These are phyloP conservation scores for Fusarium sp. DNA, from an alignment of 2,329 filamentous ascomycete species.

Conservation along the genomic window DNA sequence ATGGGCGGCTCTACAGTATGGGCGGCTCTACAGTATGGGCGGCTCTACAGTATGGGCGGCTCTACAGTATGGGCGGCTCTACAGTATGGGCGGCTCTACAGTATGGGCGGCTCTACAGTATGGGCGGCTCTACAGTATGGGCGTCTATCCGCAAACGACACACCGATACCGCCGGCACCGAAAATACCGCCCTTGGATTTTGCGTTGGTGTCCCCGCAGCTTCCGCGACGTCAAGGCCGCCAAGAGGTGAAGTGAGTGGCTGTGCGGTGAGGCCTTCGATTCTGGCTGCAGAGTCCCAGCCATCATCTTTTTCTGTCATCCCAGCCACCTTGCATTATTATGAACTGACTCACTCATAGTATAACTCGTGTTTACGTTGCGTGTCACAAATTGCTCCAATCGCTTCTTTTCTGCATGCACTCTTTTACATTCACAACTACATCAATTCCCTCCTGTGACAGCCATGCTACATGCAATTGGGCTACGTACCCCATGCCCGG, in stretches of 20 bases:
- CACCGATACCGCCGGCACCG: background rate
- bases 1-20: too few species aligned
- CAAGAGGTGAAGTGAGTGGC: slow-evolving; percentile 24
- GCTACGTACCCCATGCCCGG: too few species aligned
- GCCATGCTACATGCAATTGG: too few species aligned
- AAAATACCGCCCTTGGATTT: background rate
- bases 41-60: too few species aligned
- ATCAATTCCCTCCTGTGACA: too few species aligned
- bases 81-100: too few species aligned
- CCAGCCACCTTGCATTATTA: background rate
- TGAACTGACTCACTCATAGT: background rate
- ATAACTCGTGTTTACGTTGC: slow-evolving; percentile 1
- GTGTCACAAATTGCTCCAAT: slow-evolving; percentile 38
- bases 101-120: too few species aligned
- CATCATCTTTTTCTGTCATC: background rate
- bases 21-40: too few species aligned
- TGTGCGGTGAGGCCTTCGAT: slow-evolving; percentile 31
- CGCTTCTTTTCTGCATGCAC: slow-evolving; percentile 6
- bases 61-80: background rate
- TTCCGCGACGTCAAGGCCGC: slow-evolving; percentile 21
- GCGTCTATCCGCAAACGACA: background rate
- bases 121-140: slow-evolving; percentile 5
- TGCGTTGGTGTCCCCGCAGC: slow-evolving; percentile 15
- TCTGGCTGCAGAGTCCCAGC: background rate
- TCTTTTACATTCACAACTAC: background rate